These are phyloP conservation scores for Auxenochlorella protothecoides DNA, from an alignment of 139 green algal species.

Conservation along the genomic window DNA sequence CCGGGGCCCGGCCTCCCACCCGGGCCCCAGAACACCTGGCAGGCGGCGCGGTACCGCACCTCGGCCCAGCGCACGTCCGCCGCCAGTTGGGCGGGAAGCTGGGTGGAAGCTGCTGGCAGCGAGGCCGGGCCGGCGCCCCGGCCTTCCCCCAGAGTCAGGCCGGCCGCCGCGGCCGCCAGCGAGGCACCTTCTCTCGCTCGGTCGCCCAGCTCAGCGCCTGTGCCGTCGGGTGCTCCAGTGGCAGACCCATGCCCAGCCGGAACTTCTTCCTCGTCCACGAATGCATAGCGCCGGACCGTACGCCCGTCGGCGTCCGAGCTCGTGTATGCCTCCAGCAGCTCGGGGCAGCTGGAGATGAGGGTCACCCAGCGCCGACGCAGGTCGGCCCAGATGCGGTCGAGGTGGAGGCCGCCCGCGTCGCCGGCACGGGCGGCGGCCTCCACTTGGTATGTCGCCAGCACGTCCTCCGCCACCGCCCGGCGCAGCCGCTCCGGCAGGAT, in stretches of 20 bases:
- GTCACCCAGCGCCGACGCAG: neutral
- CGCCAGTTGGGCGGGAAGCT: neutral
- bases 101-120: neutral
- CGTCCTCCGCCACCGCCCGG: too few species aligned
- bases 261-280: slow-evolving; percentile 1
- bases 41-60: too few species aligned
- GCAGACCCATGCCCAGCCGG: neutral
- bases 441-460: too few species aligned
- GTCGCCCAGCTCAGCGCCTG: neutral
- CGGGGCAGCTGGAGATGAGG: slow-evolving; percentile 12
- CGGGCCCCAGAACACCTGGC: too few species aligned
- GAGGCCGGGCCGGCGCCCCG: neutral
- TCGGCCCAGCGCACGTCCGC: too few species aligned
- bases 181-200: neutral
- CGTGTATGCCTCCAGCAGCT: slow-evolving; percentile 16
- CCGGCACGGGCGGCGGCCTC: neutral
- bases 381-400: neutral
- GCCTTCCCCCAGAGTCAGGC: neutral
- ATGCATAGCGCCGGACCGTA: slow-evolving; percentile 6
- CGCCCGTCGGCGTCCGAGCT: neutral
- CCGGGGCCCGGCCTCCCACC: too few species aligned
- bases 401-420: slow-evolving; percentile 1
- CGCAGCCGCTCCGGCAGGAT: neutral
- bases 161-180: neutral
- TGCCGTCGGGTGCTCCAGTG: neutral